phyloP scores from a whole-genome alignment of 805 yeast genomes.

The Torulaspora microellipsoides region DNA sequence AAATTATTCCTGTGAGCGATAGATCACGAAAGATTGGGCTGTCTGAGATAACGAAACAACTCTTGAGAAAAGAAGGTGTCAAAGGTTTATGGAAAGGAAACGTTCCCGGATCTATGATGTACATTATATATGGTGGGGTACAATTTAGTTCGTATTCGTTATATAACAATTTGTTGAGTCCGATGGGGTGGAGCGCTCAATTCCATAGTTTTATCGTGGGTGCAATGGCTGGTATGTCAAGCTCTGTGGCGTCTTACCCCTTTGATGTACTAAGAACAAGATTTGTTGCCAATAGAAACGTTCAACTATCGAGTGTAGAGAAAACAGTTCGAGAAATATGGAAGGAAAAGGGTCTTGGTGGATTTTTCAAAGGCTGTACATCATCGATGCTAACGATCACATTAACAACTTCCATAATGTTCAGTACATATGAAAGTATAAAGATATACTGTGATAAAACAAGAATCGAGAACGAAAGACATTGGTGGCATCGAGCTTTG shows the following conservation, averaged over 20 bases:
- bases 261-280: conserved; percentile 86
- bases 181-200: conserved; percentile 21
- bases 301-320: conserved; percentile 16
- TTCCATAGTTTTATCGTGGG: conserved; percentile 55
- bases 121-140: conserved; percentile 74
- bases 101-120: conserved; percentile 84
- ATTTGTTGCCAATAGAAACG: conserved; percentile 59
- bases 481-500: conserved; percentile 28
- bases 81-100: conserved; percentile 93
- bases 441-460: conserved; percentile 34
- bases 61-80: conserved; percentile 62
- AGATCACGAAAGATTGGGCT: conserved; percentile 3
- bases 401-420: conserved; percentile 68
- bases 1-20: conserved; percentile 16
- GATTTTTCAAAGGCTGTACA: conserved; percentile 46
- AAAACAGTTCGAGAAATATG: conserved; percentile 35
- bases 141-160: conserved; percentile 74
- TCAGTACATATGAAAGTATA: conserved; percentile 55
- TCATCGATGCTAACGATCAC: conserved; percentile 59
- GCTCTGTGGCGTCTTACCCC: conserved; percentile 79
- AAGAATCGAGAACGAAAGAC: conserved; percentile 25
- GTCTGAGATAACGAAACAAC: conserved; percentile 36
- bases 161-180: conserved; percentile 40
- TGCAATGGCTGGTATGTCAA: conserved; percentile 66
- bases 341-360: conserved; percentile 40